Evolutionary conservation across 2,329 filamentous ascomycete species (phyloP).

Genomic region (Aureobasidium sp.): DNA sequence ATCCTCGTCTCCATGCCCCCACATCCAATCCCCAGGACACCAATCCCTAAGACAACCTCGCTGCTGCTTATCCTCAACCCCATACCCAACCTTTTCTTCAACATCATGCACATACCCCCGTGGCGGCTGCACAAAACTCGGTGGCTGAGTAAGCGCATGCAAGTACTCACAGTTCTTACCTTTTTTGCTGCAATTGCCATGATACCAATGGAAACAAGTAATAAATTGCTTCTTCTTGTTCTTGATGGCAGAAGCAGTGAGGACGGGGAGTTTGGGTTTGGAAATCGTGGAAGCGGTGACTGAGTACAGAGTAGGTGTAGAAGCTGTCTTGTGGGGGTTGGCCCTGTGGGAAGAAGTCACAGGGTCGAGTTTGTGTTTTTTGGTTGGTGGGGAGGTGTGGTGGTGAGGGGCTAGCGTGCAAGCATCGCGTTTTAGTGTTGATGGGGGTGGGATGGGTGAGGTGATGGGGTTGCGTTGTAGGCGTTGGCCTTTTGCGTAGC

Average conservation of each 20-base stretch:
- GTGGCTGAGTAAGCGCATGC: slow-evolving; percentile 17
- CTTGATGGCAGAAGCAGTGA: too few relatives aligned
- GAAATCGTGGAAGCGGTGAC: too few relatives aligned
- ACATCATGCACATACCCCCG: slow-evolving; percentile 19
- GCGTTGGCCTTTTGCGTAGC: background rate
- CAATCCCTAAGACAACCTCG: slow-evolving; percentile 17
- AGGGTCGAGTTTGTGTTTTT: background rate
- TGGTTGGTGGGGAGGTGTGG: background rate
- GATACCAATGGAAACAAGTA: slow-evolving; percentile 22
- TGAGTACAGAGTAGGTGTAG: too few relatives aligned
- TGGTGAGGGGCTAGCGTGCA: background rate
- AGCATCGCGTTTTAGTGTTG: background rate
- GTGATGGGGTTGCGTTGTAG: background rate
- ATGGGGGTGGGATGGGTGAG: background rate
- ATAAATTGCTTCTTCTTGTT: background rate
- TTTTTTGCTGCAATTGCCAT: slow-evolving; percentile 16
- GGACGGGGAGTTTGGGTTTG: too few relatives aligned
- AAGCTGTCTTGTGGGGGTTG: too few relatives aligned
- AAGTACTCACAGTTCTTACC: slow-evolving; percentile 9
- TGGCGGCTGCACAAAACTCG: slow-evolving; percentile 20
- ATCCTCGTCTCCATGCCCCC: background rate
- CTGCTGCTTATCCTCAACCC: slow-evolving; percentile 15
- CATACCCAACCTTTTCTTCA: too few relatives aligned
- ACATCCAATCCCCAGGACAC: slow-evolving; percentile 20
- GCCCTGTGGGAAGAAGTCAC: too few relatives aligned